These are phyloP conservation scores for Lanmaoa rubissima DNA, from an alignment of 768 basidiomycete species.

Conservation along the genomic window DNA sequence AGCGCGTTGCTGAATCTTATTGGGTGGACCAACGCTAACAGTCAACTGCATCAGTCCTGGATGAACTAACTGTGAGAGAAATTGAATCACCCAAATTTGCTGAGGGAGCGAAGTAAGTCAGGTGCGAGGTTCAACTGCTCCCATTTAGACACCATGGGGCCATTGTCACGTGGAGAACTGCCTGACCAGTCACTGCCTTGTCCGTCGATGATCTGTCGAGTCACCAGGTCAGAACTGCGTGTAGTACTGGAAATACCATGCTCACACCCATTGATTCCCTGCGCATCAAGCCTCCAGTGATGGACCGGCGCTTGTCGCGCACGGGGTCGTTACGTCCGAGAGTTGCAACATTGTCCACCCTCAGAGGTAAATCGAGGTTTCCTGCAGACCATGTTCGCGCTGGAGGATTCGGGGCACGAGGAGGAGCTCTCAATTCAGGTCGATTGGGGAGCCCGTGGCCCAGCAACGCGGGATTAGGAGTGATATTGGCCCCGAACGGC, in stretches of 20 bases:
- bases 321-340: constrained; percentile 39
- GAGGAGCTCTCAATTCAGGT: constrained; percentile 56
- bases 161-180: constrained; percentile 61
- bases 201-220: constrained; percentile 49
- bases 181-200: constrained; percentile 56
- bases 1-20: constrained; percentile 97
- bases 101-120: constrained; percentile 84
- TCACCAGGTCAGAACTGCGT: constrained; percentile 17
- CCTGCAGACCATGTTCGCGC: constrained; percentile 86
- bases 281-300: constrained; percentile 58
- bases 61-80: constrained; percentile 3
- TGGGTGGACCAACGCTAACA: constrained; percentile 88
- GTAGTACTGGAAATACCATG: constrained; percentile 13
- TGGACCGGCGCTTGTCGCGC: constrained; percentile 76
- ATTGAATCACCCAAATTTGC: constrained; percentile 83
- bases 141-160: constrained; percentile 91
- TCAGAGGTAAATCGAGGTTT: constrained; percentile 68
- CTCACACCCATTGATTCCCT: constrained; percentile 76
- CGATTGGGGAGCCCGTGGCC: constrained; percentile 65
- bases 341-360: constrained; percentile 42
- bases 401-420: constrained; percentile 66
- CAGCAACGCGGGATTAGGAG: constrained; percentile 40
- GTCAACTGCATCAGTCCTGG: constrained; percentile 14
- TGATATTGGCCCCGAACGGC: constrained; percentile 35
- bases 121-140: constrained; percentile 85